Evolutionary conservation across 1,284 basidiomycete species (phyloP), one percentile per base, ranked within the genome.

Genomic region (Irpex lacteus): DNA sequence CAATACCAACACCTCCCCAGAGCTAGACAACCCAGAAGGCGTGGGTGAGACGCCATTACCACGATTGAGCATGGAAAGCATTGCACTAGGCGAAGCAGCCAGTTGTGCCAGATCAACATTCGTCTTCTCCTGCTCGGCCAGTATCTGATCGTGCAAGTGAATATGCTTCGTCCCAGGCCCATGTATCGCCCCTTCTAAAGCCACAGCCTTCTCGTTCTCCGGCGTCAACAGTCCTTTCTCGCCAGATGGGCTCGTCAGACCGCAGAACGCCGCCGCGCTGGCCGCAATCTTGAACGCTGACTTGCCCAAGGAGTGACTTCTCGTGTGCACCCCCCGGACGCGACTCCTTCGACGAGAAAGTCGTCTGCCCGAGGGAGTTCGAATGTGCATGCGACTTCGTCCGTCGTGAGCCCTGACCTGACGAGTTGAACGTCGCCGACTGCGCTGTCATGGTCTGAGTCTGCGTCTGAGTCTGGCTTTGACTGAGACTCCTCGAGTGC

Each of bases 231-330:
- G 61, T 44, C 66, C 69, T 36, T 67, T 68, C 11, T 70, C 69
- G 9, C 65, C 62, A 36, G 62, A 40, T 2, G 52, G 53, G 7
- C 64, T 64, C 11, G 40, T 34, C 11, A 73, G 66, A 0, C 74
- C 74, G 58, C 77, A 78, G 44, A 78, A 66, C 5, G 70, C 75
- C 13, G 75, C 73, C 11, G 84, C 85, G 62, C 81, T 80, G 1
- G 64, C 65, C 59, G 73, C 74, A 4, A 74, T 65, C 69, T 82
- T 82, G 11, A 87, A 69, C 18, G 85, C 85, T n/a, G 82, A 77
- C 70, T n/a, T 84, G n/a, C 85, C 77, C 79, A 84, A 82, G 2
- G 88, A 89, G 55, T 84, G 85, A 57, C 79, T 81, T 40, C 86
- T 78, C n/a, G 82, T 81, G 71, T 88, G 86, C 0, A 15, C n/a